Percentiles rank a stretch among this genome's conserved stretches.
These are phyloP conservation scores for Piloderma croceum DNA, from an alignment of 768 basidiomycete species.

Conservation along the genomic window DNA sequence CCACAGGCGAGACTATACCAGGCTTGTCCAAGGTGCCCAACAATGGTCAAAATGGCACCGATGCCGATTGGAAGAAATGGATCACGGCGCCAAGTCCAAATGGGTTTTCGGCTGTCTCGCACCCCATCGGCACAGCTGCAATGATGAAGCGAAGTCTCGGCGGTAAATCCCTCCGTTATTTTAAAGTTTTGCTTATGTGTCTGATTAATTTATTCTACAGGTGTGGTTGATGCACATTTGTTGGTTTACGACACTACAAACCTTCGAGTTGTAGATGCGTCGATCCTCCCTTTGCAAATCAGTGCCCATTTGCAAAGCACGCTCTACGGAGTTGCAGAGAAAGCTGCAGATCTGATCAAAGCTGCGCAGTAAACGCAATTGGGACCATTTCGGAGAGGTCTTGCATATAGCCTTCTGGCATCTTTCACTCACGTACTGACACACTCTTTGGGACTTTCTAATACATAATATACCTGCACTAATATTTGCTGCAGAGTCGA, in stretches of 20 bases:
- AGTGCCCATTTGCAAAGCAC: conserved; percentile 43
- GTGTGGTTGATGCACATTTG: conserved; percentile 43
- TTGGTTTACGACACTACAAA: conserved; percentile 43
- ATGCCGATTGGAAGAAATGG: conserved; percentile 44
- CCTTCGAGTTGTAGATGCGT: conserved; percentile 29
- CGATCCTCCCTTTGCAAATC: conserved; percentile 19
- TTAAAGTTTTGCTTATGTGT: no score
- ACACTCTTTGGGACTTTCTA: no score
- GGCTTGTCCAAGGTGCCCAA: conserved; percentile 39
- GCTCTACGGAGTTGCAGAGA: conserved; percentile 51
- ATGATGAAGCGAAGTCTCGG: conserved; percentile 29
- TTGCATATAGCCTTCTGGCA: no score
- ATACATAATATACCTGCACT: no score
- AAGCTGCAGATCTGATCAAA: conserved; percentile 48
- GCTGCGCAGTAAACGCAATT: conserved; percentile 21
- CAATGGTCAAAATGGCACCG: conserved; percentile 37
- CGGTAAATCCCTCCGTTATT: conserved; percentile 11
- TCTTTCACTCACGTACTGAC: no score
- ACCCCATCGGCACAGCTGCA: conserved; percentile 40
- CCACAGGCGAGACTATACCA: conserved; percentile 40
- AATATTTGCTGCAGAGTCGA: no score
- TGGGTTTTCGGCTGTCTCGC: conserved; percentile 40
- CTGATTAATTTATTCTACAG: no score
- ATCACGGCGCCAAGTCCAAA: conserved; percentile 25
- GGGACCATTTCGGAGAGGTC: no score